Evolutionary conservation across 1,284 basidiomycete genomes (phyloP), one percentile per base, ranked within the genome.

Genomic region (Cryptococcus sp.): DNA sequence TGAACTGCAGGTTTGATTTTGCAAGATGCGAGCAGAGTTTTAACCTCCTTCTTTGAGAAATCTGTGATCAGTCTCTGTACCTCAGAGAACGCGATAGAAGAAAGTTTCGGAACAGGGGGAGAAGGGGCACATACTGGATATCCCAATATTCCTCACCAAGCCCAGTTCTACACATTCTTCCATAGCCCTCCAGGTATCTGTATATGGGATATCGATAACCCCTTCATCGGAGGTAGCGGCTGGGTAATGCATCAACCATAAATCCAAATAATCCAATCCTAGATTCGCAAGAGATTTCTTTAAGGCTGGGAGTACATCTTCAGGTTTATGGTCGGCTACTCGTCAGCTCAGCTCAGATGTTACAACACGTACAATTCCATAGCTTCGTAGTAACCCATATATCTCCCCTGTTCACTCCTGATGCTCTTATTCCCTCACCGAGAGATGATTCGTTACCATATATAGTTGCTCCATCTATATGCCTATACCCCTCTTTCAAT

Each of bases 341-440:
- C n/a, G 21, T 39, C 28, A 24, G 45, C 21, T 23, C 39, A 14
- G 11, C 14, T 41, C 10, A 21, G 19, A 36, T 10, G 39, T 9
- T 41, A 41, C 32, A 34, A 41, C 7, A 46, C 50, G 36, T 28
- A 48, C 50, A 40, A 45, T 58, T 58, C 54, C 59, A 58, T 11
- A 61, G 37, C 56, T 83, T 92, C 50, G 84, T 84, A 3, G 90
- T 91, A 70, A 91, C 82, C 76, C 86, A 91, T 55, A 91, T 81
- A 13, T 90, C 83, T 66, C 86, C 81, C 49, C 89, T 84, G 64
- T 83, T 82, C 45, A 89, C 85, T 50, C 87, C 85, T 4, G 81
- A 82, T 7, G 82, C 82, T 55, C 85, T 82, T 65, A 91, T 82
- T 61, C 87, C 88, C 73, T 52, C 43, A 14, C 54, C 59, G n/a